These are phyloP conservation scores for Ophiocordyceps sinensis DNA, from an alignment of 2,329 filamentous ascomycete genomes.

Conservation along the genomic window DNA sequence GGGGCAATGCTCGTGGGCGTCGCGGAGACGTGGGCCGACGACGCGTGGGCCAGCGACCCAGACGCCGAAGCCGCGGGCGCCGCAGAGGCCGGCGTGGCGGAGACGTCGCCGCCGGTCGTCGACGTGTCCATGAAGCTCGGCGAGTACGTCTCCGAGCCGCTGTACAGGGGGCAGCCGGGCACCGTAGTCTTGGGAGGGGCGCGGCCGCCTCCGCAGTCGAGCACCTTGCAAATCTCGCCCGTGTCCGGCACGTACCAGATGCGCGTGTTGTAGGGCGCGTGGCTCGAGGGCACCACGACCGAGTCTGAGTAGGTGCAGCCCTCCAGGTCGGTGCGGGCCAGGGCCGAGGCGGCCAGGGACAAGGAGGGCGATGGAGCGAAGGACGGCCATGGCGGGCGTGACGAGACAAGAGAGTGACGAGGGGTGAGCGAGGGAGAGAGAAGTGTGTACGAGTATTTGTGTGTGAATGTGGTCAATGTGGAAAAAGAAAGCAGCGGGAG, in stretches of 20 bases:
- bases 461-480: too few species aligned
- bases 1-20: background rate
- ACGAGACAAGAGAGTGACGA: background rate
- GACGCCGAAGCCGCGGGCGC: too few species aligned
- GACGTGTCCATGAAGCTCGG: conserved; percentile 30
- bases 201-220: conserved; percentile 54
- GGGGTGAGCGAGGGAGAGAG: too few species aligned
- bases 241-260: conserved; percentile 48
- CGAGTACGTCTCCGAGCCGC: conserved; percentile 38
- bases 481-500: too few species aligned
- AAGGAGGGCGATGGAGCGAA: conserved; percentile 8
- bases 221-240: conserved; percentile 47
- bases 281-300: conserved; percentile 14
- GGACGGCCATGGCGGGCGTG: background rate
- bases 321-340: conserved; percentile 28
- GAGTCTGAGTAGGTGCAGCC: conserved; percentile 29
- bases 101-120: too few species aligned
- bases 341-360: conserved; percentile 10
- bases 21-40: too few species aligned
- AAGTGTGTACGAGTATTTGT: too few species aligned
- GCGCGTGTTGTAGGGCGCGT: conserved; percentile 25
- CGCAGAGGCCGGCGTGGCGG: too few species aligned
- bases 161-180: conserved; percentile 43
- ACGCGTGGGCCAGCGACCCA: too few species aligned
- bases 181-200: conserved; percentile 49